Conservation (phyloP, 148 eudicot genomes). For the Spergularia marina region DNA sequence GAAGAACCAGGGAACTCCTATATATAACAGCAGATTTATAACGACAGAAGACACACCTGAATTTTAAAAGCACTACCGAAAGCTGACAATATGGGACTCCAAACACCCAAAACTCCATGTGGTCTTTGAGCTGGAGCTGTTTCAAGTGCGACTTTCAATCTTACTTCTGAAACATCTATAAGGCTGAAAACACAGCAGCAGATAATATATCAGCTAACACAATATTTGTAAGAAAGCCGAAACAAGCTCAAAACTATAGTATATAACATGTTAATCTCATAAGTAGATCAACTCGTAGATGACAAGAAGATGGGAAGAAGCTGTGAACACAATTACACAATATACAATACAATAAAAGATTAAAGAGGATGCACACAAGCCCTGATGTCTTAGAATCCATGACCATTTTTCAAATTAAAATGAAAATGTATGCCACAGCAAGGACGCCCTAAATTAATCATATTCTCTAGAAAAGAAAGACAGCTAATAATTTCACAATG, state of each 20-base stretch:
- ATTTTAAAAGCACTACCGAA: constrained; percentile 94
- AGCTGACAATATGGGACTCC: constrained; percentile 97
- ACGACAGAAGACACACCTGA: constrained; percentile 48
- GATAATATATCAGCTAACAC: constrained; percentile 1
- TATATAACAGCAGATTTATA: not conserved
- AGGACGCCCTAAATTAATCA: not conserved
- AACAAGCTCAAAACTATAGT: not conserved
- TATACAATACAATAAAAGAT: not conserved
- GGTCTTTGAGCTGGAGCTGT: constrained; percentile 98
- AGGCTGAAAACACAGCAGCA: constrained; percentile 49
- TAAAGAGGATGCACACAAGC: not conserved
- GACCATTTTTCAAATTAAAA: not conserved
- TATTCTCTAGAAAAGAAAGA: not conserved
- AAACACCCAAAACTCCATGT: constrained; percentile 89
- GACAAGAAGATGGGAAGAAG: not conserved
- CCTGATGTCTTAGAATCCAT: not conserved
- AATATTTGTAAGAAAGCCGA: not conserved
- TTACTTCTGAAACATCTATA: constrained; percentile 88
- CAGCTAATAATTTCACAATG: not conserved
- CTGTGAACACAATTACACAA: not conserved
- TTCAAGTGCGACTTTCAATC: constrained; percentile 85
- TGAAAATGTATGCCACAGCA: too few species aligned
- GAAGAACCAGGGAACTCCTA: not conserved
- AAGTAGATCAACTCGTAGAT: not conserved
- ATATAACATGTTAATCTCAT: not conserved